Conservation (phyloP, 2,329 filamentous ascomycete genomes). For the Trichoderma pleuroti region DNA sequence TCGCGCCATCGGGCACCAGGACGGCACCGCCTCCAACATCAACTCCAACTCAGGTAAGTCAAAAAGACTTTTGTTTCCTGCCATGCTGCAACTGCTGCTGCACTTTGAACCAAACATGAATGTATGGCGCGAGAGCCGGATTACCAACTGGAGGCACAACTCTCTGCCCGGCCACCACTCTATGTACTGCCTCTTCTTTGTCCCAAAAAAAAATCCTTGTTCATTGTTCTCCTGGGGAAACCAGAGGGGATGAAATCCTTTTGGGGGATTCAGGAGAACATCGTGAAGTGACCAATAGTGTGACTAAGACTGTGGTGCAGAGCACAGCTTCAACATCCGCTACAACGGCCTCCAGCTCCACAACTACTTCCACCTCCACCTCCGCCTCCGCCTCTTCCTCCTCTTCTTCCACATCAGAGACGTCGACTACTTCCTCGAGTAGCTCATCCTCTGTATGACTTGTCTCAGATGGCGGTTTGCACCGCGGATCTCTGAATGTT, state of each 20-base stretch:
- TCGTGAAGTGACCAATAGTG: constrained; percentile 30
- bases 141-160: constrained; percentile 14
- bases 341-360: constrained; percentile 23
- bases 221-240: constrained; percentile 21
- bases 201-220: neutral
- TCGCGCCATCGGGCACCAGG: constrained; percentile 54
- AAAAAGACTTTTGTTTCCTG: neutral
- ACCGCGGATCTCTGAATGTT: neutral
- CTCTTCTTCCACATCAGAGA: constrained; percentile 17
- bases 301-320: constrained; percentile 36
- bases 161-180: constrained; percentile 1
- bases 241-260: constrained; percentile 28
- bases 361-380: constrained; percentile 26
- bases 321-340: constrained; percentile 28
- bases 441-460: constrained; percentile 40
- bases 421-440: constrained; percentile 25
- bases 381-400: constrained; percentile 24
- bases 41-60: constrained; percentile 30
- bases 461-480: constrained; percentile 20
- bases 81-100: neutral
- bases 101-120: neutral
- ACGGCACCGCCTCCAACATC: constrained; percentile 24
- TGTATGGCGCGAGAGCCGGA: constrained; percentile 5
- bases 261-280: constrained; percentile 27
- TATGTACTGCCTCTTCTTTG: constrained; percentile 14